phyloP scores from a whole-genome alignment of 1,139 yeast genomes.

The Blastobotrys aristatus region DNA sequence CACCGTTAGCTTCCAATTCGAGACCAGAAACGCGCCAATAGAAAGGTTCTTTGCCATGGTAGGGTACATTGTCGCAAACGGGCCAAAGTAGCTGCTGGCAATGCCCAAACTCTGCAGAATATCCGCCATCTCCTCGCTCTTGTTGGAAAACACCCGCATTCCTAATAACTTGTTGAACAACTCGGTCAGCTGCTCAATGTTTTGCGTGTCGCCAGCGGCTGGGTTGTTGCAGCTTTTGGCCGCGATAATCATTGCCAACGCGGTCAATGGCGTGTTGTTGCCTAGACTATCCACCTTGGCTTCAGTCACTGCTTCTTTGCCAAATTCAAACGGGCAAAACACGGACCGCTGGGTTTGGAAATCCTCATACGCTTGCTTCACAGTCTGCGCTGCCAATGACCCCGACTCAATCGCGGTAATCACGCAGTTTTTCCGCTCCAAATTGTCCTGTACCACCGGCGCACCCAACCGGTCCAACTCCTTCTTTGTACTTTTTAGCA shows the following conservation, averaged over 20 bases:
- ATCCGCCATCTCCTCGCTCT: conserved; percentile 40
- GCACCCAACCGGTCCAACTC: conserved; percentile 27
- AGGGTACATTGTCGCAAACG: conserved; percentile 1
- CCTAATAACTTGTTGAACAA: conserved; percentile 47
- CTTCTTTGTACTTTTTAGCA: conserved; percentile 13
- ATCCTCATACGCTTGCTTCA: conserved; percentile 35
- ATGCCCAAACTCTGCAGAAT: conserved; percentile 23
- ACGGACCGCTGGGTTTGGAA: conserved; percentile 26
- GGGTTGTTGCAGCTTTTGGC: conserved; percentile 40
- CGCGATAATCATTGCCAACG: conserved; percentile 46
- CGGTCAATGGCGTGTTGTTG: conserved; percentile 42
- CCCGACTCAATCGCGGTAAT: conserved; percentile 39
- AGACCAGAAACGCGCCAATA: not conserved
- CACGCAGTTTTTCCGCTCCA: conserved; percentile 40
- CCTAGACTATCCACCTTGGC: conserved; percentile 35
- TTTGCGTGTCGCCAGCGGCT: not conserved
- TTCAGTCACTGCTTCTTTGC: conserved; percentile 33
- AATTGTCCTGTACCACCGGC: conserved; percentile 37
- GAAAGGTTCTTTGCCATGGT: not conserved
- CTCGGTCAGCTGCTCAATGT: conserved; percentile 37
- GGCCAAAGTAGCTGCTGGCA: conserved; percentile 36
- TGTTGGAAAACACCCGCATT: conserved; percentile 34
- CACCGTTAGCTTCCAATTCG: conserved; percentile 3
- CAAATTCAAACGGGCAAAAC: conserved; percentile 48
- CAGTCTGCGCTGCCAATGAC: conserved; percentile 29